Base-by-base conservation (phyloP, 2,329 filamentous ascomycete genomes). In the Penicillium thymicola region DNA sequence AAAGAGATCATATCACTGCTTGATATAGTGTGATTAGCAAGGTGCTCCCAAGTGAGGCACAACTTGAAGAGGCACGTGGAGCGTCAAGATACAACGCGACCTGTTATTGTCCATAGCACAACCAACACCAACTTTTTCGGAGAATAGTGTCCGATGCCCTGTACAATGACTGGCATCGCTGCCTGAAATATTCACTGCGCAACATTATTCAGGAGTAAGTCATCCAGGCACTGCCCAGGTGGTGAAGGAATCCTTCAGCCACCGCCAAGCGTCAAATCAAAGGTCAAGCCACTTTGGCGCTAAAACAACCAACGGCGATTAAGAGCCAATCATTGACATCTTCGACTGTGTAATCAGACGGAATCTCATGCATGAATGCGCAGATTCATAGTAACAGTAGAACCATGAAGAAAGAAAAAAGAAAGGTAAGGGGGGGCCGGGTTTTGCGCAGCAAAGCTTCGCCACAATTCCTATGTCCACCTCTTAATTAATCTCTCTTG, bases 401-500 rank as follows among this genome's bases (percentile, higher is more conserved):
- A 38, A 30, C 9, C 6, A 10, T 30, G 45, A 54, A 18, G 27
- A 5, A 11, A 16, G 4, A 5, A 9, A 36, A 21, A 47, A 18
- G 13, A 9, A 21, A 5, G 7, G 21, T 21, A 3, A 21, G 4
- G 6, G 32, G 32, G 10, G 9, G 16, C 30, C 21, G 21, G 21
- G 21, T 21, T 43, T 52, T 46, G 37, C n/a, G 27, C 45, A 55
- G 34, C 34, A 43, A 43, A n/a, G 30, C 38, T 45, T 13, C 32
- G 45, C 28, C 30, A 40, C 36, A 5, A 23, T 42, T 23, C 11
- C 51, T 61, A 70, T 16, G 53, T 28, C 74, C 74, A 76, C 48
- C 54, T 66, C 41, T 72, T 67, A 38, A 76, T 54, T 50, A 76
- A 72, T 37, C 48, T 67, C 14, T 70, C 68, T 37, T 65, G 68